Percentiles rank a stretch among this genome's conserved stretches.
Evolutionary conservation across 495 filamentous ascomycete genomes (phyloP).

Genomic region (Xylaria nigripes): DNA sequence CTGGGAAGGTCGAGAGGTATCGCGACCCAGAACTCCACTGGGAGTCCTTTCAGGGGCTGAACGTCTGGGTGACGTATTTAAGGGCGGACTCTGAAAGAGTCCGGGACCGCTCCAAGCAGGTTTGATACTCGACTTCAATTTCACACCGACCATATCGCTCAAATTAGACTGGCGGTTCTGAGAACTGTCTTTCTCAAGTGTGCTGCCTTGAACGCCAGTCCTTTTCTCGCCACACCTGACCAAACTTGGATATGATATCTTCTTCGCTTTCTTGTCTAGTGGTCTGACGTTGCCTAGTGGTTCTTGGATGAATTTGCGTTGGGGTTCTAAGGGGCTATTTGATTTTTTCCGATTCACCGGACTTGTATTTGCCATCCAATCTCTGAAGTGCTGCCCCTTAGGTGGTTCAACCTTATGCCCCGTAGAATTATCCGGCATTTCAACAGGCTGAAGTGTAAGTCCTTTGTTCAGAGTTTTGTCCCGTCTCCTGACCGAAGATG

Average conservation of each 20-base stretch:
- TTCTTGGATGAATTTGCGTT: constrained; percentile 16
- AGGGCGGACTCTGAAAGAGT: too few relatives aligned
- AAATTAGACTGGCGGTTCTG: constrained; percentile 25
- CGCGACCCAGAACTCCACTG: constrained; percentile 17
- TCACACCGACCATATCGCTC: constrained; percentile 17
- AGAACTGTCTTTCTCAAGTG: constrained; percentile 22
- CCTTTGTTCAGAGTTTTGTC: constrained; percentile 1
- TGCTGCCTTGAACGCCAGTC: constrained; percentile 23
- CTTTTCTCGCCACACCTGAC: constrained; percentile 23
- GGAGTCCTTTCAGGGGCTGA: constrained; percentile 17
- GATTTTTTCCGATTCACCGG: constrained; percentile 40
- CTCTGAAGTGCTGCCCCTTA: constrained; percentile 5
- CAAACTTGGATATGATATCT: constrained; percentile 14
- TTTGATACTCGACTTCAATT: constrained; percentile 14
- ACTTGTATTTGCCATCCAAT: background rate
- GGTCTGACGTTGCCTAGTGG: constrained; percentile 1
- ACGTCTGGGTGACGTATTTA: constrained; percentile 1
- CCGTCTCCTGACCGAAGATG: constrained; percentile 13
- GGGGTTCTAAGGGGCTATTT: constrained; percentile 24
- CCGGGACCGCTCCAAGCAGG: constrained; percentile 17
- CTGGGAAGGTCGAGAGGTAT: constrained; percentile 36
- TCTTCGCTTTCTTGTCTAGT: constrained; percentile 19
- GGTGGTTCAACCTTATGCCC: constrained; percentile 9
- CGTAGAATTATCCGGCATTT: background rate
- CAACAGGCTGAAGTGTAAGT: background rate